Evolutionary conservation across 805 yeast genomes (phyloP).

Genomic region (Spathaspora sp.): DNA sequence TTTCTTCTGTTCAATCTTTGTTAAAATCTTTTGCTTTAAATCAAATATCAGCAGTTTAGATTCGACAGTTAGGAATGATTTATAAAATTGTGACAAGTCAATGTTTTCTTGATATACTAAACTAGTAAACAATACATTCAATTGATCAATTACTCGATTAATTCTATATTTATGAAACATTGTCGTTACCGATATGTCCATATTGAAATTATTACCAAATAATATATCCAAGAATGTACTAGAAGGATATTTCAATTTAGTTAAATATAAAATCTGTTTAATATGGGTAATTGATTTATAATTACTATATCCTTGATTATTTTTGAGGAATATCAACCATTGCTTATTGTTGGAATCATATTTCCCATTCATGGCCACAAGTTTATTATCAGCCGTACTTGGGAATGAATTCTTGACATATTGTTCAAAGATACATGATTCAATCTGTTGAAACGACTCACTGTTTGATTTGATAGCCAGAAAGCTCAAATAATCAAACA

Average conservation of each 20-base stretch:
- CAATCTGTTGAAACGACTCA: slow-evolving; percentile 20
- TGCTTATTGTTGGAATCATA: slow-evolving; percentile 27
- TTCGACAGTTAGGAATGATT: slow-evolving; percentile 1
- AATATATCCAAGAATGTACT: slow-evolving; percentile 16
- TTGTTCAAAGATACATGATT: slow-evolving; percentile 15
- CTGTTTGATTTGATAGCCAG: slow-evolving; percentile 25
- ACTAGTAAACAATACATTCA: slow-evolving; percentile 49
- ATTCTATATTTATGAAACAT: slow-evolving; percentile 42
- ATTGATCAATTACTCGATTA: slow-evolving; percentile 43
- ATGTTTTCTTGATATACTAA: slow-evolving; percentile 23
- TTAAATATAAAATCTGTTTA: slow-evolving; percentile 19
- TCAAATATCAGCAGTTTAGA: slow-evolving; percentile 28
- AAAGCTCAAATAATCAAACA: slow-evolving; percentile 35
- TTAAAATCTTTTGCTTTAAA: slow-evolving; percentile 21
- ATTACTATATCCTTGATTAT: slow-evolving; percentile 7
- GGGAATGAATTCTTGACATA: slow-evolving; percentile 22
- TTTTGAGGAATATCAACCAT: slow-evolving; percentile 28
- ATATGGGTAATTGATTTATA: slow-evolving; percentile 16
- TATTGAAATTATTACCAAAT: slow-evolving; percentile 24
- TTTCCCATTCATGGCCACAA: slow-evolving; percentile 31
- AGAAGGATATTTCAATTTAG: slow-evolving; percentile 18
- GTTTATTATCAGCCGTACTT: neutral
- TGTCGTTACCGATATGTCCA: slow-evolving; percentile 22
- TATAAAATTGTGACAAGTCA: neutral
- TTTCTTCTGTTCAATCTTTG: slow-evolving; percentile 12